These are phyloP conservation scores for Nothomitra cinnamomea DNA, from an alignment of 2,329 filamentous ascomycete species.

Conservation along the genomic window DNA sequence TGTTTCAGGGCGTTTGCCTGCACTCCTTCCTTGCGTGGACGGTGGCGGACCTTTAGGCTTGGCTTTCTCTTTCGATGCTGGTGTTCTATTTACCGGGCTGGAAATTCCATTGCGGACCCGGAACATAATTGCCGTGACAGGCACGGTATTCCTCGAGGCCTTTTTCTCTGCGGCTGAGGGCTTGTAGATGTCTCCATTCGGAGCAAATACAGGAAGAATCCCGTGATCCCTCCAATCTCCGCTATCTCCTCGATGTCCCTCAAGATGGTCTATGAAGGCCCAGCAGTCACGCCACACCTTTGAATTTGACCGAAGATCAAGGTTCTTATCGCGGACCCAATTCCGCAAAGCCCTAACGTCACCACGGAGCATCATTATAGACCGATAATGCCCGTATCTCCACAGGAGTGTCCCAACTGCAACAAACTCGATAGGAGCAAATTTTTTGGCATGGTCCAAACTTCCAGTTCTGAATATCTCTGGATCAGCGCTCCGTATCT, in stretches of 20 bases:
- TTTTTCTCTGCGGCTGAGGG: too few species aligned
- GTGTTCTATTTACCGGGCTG: too few species aligned
- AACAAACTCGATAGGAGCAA: conserved; percentile 5
- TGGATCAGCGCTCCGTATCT: background rate
- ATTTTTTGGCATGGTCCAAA: background rate
- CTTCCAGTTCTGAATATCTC: background rate
- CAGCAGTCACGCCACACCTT: background rate
- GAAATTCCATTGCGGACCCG: too few species aligned
- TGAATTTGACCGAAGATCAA: background rate
- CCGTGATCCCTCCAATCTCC: background rate
- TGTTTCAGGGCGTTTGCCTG: too few species aligned
- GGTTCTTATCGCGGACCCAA: background rate
- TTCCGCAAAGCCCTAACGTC: conserved; percentile 1
- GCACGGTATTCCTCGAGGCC: too few species aligned
- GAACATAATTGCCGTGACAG: too few species aligned
- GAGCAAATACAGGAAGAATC: background rate
- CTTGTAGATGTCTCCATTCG: background rate
- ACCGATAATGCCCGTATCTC: conserved; percentile 1
- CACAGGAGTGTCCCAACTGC: conserved; percentile 4
- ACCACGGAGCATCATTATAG: background rate
- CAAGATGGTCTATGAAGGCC: conserved; percentile 1
- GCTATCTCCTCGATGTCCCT: background rate
- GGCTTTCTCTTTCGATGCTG: too few species aligned
- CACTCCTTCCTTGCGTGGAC: too few species aligned
- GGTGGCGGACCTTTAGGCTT: too few species aligned